Conservation (phyloP, 192 early-diverging fungal genomes). For the Glomus cerebriforme region DNA sequence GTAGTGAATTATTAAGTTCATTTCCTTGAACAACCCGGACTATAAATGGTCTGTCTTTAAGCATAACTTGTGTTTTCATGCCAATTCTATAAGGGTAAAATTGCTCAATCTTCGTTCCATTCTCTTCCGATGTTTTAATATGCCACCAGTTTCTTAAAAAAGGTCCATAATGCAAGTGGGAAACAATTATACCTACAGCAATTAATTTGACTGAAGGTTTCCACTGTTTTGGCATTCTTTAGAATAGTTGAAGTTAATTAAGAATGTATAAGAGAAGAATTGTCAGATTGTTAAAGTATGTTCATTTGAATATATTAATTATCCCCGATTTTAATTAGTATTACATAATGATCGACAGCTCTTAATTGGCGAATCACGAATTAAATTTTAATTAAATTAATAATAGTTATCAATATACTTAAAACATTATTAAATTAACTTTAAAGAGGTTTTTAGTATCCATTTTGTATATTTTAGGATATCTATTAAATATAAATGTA, state of each 20-base stretch:
- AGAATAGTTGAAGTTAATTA: neutral
- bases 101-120: neutral
- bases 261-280: neutral
- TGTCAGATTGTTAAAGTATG: neutral
- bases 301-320: neutral
- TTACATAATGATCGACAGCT: neutral
- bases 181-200: neutral
- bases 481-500: no score
- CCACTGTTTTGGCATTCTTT: neutral
- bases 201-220: neutral
- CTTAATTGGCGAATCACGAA: no score
- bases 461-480: no score
- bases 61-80: neutral
- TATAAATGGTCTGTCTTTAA: neutral
- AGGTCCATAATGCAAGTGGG: neutral
- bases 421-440: no score
- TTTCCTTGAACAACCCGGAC: neutral
- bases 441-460: no score
- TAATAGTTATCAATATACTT: no score
- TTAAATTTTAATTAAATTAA: no score
- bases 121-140: neutral
- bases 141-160: neutral
- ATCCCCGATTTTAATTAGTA: neutral
- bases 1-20: neutral
- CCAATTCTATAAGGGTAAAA: neutral